Percentiles rank a stretch among this genome's conserved stretches.
These are phyloP conservation scores for Calonectria ilicicola DNA, from an alignment of 2,329 filamentous ascomycete genomes.

Conservation along the genomic window DNA sequence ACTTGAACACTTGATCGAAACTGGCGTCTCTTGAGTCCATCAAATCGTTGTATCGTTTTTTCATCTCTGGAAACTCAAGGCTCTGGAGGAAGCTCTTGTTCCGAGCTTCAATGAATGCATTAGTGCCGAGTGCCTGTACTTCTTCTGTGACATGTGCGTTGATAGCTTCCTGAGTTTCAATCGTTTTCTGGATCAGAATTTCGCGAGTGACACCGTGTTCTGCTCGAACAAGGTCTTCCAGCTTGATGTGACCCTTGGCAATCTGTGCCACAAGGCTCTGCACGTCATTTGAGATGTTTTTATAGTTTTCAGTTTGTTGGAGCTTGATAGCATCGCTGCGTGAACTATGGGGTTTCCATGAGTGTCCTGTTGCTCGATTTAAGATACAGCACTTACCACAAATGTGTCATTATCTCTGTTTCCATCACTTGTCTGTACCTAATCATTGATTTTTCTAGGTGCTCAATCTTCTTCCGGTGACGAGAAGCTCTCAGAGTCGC, in stretches of 20 bases:
- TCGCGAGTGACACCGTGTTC: background rate
- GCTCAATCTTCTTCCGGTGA: constrained; percentile 18
- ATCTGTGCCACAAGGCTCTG: background rate
- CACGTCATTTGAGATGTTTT: background rate
- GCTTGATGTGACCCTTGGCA: background rate
- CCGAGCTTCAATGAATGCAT: background rate
- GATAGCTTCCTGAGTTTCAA: background rate
- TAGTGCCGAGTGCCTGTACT: background rate
- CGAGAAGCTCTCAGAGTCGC: background rate
- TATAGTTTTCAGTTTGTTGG: background rate
- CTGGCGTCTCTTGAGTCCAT: background rate
- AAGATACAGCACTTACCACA: constrained; percentile 9
- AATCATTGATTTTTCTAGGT: background rate
- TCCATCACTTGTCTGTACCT: constrained; percentile 14
- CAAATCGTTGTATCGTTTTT: constrained; percentile 2
- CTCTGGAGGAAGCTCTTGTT: background rate
- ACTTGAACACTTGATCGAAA: constrained; percentile 7
- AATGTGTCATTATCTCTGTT: background rate
- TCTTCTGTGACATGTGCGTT: background rate
- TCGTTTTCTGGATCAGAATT: background rate
- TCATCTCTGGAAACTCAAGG: constrained; percentile 17
- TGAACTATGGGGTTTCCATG: background rate
- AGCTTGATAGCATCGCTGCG: background rate
- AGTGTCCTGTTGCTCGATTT: background rate
- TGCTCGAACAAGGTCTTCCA: background rate